Conservation (phyloP, 495 filamentous ascomycete genomes). For the Paragyromitra xinjiangensis region DNA sequence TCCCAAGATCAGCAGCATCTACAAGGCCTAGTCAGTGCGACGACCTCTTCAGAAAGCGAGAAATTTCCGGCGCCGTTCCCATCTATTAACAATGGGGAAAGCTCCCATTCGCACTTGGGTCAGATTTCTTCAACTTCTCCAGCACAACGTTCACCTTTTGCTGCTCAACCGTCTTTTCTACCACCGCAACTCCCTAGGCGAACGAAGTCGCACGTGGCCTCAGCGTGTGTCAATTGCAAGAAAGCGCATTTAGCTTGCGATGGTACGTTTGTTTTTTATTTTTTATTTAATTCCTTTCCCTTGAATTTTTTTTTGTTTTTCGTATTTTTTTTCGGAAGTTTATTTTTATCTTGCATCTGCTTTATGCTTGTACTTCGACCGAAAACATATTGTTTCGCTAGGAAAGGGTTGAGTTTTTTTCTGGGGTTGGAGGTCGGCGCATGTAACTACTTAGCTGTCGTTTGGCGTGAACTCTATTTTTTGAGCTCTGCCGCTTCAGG, state of each 20-base stretch:
- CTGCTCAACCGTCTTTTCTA: constrained; percentile 55
- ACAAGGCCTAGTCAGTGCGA: constrained; percentile 43
- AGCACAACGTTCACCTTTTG: constrained; percentile 56
- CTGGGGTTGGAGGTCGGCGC: constrained; percentile 24
- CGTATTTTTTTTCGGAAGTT: constrained; percentile 32
- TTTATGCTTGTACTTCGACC: constrained; percentile 17
- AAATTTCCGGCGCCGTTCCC: constrained; percentile 57
- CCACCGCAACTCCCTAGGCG: constrained; percentile 76
- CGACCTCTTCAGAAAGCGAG: constrained; percentile 44
- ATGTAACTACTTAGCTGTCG: constrained; percentile 21
- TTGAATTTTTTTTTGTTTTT: constrained; percentile 59
- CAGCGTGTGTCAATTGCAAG: constrained; percentile 97
- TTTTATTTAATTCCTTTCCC: constrained; percentile 39
- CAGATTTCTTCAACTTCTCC: constrained; percentile 55
- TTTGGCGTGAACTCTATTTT: constrained; percentile 49
- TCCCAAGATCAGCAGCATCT: constrained; percentile 56
- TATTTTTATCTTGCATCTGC: constrained; percentile 9
- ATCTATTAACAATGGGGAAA: constrained; percentile 46
- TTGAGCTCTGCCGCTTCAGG: constrained; percentile 39
- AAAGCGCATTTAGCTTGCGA: constrained; percentile 89
- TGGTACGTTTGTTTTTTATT: constrained; percentile 64
- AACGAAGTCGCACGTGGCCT: constrained; percentile 94
- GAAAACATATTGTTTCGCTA: constrained; percentile 27
- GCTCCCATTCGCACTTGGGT: constrained; percentile 54
- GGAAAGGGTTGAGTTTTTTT: constrained; percentile 33